Percentiles rank a stretch among this genome's conserved stretches.
These are phyloP conservation scores for Scedosporium apiospermum DNA, from an alignment of 2,329 filamentous ascomycete genomes.

Conservation along the genomic window DNA sequence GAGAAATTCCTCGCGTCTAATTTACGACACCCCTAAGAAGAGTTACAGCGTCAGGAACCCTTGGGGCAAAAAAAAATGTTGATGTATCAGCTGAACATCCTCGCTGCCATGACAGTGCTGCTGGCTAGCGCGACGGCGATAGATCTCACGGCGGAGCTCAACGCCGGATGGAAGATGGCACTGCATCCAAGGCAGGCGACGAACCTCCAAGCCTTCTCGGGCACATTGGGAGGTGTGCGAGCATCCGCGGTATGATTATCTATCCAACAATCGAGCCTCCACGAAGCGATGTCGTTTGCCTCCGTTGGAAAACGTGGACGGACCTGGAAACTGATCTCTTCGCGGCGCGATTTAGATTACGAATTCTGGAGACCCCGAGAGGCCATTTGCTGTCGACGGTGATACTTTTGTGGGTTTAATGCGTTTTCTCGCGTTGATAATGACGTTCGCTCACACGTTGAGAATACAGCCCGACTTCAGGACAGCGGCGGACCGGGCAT, in stretches of 20 bases:
- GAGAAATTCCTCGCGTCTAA: no score
- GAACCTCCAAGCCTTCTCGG: slow-evolving; percentile 32
- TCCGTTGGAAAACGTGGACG: neutral
- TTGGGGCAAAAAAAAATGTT: neutral
- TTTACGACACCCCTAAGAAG: no score
- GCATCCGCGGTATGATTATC: slow-evolving; percentile 23
- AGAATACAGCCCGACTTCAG: slow-evolving; percentile 28
- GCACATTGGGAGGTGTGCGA: slow-evolving; percentile 26
- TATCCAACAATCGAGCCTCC: neutral
- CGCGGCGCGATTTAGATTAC: slow-evolving; percentile 20
- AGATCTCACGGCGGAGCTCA: slow-evolving; percentile 22
- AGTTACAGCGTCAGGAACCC: neutral
- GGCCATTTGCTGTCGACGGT: slow-evolving; percentile 32
- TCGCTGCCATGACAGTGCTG: slow-evolving; percentile 2
- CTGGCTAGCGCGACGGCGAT: slow-evolving; percentile 8
- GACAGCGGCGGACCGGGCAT: slow-evolving; percentile 31
- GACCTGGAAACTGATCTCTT: neutral
- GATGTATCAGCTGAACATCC: neutral
- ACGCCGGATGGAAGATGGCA: slow-evolving; percentile 25
- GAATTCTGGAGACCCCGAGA: slow-evolving; percentile 25
- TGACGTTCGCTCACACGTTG: slow-evolving; percentile 5
- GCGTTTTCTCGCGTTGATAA: neutral
- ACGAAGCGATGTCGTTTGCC: neutral
- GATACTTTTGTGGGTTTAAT: slow-evolving; percentile 31
- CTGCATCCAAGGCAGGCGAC: slow-evolving; percentile 20